Conservation (phyloP, 192 early-diverging fungal genomes). For the Chytriomyces hyalinus region DNA sequence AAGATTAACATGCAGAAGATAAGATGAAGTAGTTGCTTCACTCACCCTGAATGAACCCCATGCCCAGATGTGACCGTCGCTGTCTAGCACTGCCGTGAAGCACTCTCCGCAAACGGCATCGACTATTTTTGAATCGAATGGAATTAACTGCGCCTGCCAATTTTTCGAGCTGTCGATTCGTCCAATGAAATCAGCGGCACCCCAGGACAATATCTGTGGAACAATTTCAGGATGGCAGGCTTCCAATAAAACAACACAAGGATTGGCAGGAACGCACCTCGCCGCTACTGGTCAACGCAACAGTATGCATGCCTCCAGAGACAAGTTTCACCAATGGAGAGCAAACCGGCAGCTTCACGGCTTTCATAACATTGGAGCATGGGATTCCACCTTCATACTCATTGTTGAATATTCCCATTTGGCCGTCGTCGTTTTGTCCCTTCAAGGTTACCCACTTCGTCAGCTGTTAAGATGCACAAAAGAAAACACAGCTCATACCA, state of each 20-base stretch:
- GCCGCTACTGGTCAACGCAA: slow-evolving; percentile 19
- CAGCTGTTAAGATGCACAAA: too few species aligned
- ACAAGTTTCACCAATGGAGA: slow-evolving; percentile 13
- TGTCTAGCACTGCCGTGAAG: slow-evolving; percentile 21
- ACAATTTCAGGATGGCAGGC: background rate
- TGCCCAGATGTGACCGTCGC: slow-evolving; percentile 22
- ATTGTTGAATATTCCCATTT: slow-evolving; percentile 28
- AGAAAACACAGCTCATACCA: background rate
- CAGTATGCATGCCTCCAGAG: slow-evolving; percentile 31
- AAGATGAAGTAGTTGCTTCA: background rate
- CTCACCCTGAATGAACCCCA: slow-evolving; percentile 37
- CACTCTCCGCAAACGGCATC: slow-evolving; percentile 34
- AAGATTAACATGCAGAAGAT: background rate
- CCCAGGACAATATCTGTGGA: slow-evolving; percentile 25
- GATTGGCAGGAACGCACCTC: background rate
- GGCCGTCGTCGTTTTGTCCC: slow-evolving; percentile 42
- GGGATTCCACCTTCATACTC: slow-evolving; percentile 27
- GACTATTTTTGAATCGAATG: slow-evolving; percentile 2
- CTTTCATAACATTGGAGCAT: slow-evolving; percentile 29
- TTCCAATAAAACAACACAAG: background rate
- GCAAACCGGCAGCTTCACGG: slow-evolving; percentile 5
- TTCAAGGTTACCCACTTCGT: background rate
- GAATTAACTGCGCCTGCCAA: slow-evolving; percentile 15
- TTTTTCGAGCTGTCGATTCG: background rate
- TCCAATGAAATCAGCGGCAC: slow-evolving; percentile 29